Evolutionary conservation across 306 rosid genomes (phyloP), one percentile per base, ranked within the genome.

Genomic region (Cyclanthera cordifolia): DNA sequence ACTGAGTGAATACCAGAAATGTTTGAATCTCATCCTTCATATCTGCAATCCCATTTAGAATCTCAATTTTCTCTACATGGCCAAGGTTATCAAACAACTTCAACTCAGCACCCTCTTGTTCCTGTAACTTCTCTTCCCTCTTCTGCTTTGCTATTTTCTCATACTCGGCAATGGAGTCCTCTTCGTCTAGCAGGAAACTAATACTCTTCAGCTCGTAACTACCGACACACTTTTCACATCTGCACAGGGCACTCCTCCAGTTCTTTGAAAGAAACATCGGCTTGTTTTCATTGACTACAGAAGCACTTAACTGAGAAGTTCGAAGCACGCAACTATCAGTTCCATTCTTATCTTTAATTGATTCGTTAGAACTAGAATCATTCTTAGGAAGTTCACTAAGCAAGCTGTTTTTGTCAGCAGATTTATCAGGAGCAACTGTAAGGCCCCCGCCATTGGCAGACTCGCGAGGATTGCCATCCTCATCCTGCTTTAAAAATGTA

Each of bases 11-110:
- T 90, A 94, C 97, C 96, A 94, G 76, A 85, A 90, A 88, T 70
- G 88, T 25, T 41, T 78, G 91, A 79, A 94, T 82, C 80, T 89
- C 99, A 64, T 90, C 88, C 81, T 88, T 90, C 88, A 94, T 85
- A 25, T 94, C 99, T 51, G 90, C 96, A 71, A 94, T 94, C 58
- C 97, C 99, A 82, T 73, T 82, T 78, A 90, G 85, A 78, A 94
- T 79, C 86, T 90, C 99, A 52, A 94, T 89, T 73, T 94, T 94
- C 87, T 82, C 99, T 7, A 90, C 84, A 45, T 94, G 99, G 32
- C 97, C 99, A 64, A 94, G 91, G 19, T 83, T 88, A 81, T 82
- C 80, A 0, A 94, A 82, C 57, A 90, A 70, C 37, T 73, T 85
- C 69, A 81, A 69, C 79, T 88, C 96, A 13, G 88, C 95, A 53